Conservation (phyloP, 768 basidiomycete genomes). For the Roridomyces roridus region DNA sequence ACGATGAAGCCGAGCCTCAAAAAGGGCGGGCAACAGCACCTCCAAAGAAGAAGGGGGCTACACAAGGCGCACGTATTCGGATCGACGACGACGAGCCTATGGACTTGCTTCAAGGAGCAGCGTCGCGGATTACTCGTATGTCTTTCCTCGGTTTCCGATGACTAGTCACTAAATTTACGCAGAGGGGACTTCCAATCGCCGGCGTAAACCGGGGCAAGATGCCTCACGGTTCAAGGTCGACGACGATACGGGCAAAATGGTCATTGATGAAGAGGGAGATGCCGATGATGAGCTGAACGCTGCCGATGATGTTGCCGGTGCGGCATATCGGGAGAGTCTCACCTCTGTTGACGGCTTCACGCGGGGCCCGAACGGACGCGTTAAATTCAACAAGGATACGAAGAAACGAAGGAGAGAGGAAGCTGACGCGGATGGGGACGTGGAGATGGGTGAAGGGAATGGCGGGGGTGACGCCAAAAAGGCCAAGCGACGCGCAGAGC, state of each 20-base stretch:
- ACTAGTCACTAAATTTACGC: slow-evolving; percentile 2
- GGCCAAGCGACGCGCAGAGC: slow-evolving; percentile 57
- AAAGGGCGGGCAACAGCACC: slow-evolving; percentile 24
- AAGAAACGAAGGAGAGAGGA: slow-evolving; percentile 87
- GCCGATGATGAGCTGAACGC: slow-evolving; percentile 46
- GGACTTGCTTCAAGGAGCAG: slow-evolving; percentile 88
- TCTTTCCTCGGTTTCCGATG: slow-evolving; percentile 15
- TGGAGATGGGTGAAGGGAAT: slow-evolving; percentile 81
- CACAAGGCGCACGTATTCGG: slow-evolving; percentile 68
- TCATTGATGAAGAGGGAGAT: slow-evolving; percentile 68
- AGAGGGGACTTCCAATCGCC: slow-evolving; percentile 55
- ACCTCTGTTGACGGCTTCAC: slow-evolving; percentile 91
- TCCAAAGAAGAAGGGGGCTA: slow-evolving; percentile 39
- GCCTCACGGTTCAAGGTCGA: slow-evolving; percentile 88
- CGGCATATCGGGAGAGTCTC: slow-evolving; percentile 83
- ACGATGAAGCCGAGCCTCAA: slow-evolving; percentile 54
- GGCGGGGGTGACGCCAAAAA: slow-evolving; percentile 51
- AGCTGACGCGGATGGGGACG: slow-evolving; percentile 62
- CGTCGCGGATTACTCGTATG: slow-evolving; percentile 74
- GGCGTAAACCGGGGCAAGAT: slow-evolving; percentile 85
- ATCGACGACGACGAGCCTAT: slow-evolving; percentile 93
- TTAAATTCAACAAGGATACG: slow-evolving; percentile 97
- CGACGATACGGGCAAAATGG: slow-evolving; percentile 79
- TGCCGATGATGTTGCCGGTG: slow-evolving; percentile 65
- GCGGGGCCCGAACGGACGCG: slow-evolving; percentile 79